Base-by-base conservation (phyloP, 2,329 filamentous ascomycete genomes). In the Curvularia lunata region DNA sequence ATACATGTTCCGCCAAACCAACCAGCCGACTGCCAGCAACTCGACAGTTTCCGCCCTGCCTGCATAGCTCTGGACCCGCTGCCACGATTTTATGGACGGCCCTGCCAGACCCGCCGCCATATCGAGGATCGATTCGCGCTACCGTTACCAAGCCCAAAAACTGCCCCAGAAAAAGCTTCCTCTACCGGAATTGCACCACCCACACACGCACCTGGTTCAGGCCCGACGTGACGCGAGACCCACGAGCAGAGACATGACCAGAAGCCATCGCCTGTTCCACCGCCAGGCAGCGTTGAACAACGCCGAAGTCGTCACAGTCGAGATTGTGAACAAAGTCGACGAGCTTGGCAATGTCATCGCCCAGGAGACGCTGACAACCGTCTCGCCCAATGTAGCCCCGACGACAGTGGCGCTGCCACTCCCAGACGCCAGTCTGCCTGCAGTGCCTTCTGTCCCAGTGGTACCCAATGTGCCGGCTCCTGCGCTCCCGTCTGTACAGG, bases 211-310 rank as follows among this genome's bases (percentile, higher is more conserved):
- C 45, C 10, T 37, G 28, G 45, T 47, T 37, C 38, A 46, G 23
- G n/a, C 49, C 40, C 27, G 49, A 43, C 28, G 52, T 25, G 61
- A 63, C 57, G 63, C 61, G 27, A 65, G 68, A 48, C 64, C 61
- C 45, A 65, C 56, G 34, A 63, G 62, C 32, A 65, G 65, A 46
- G 51, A 62, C 61, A 74, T 77, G 69, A 69, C 67, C 32, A 65
- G 65, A 52, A 62, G 62, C 45, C 75, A 77, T 63, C 66, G 66
- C 49, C 54, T 71, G 49, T 73, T 74, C 51, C 75, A 77, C 57
- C 74, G 69, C 56, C 73, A 73, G 41, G 62, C 64, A 47, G 66
- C 63, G 10, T 62, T 59, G 49, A 58, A 51, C 6, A 47, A 60
- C 21, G 52, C 61, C 19, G 60, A 67, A 32, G 51, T 71, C 12